phyloP scores from a whole-genome alignment of 176 grass and related monocot genomes.

The Cymbopogon citratus region DNA sequence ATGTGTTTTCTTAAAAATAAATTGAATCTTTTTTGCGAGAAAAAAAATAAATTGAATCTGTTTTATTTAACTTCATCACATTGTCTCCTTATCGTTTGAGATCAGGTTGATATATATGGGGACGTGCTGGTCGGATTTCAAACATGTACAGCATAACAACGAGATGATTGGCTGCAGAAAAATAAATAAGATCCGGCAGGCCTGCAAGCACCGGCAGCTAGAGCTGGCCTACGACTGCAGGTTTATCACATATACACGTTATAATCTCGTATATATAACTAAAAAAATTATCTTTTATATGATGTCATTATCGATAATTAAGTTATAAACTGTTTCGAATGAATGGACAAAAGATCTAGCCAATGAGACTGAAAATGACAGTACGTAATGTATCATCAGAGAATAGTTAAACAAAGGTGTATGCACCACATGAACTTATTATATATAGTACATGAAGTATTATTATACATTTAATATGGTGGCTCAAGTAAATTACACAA shows the following conservation, averaged over 20 bases:
- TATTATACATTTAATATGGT: neutral
- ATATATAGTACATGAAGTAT: neutral
- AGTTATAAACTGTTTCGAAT: neutral
- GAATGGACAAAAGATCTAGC: neutral
- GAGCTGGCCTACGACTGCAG: neutral
- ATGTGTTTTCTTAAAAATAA: neutral
- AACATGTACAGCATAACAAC: neutral
- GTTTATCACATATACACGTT: neutral
- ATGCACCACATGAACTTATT: neutral
- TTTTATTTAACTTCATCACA: slow-evolving; percentile 7
- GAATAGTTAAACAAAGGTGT: neutral
- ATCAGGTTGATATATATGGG: slow-evolving; percentile 10
- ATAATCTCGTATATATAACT: neutral
- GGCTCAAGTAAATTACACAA: neutral
- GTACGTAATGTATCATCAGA: neutral
- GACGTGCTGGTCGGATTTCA: slow-evolving; percentile 23
- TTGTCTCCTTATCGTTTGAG: neutral
- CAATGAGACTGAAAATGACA: neutral
- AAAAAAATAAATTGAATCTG: neutral
- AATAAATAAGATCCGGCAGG: slow-evolving; percentile 9
- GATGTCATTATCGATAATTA: slow-evolving; percentile 2
- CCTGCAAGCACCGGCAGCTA: neutral
- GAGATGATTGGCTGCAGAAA: slow-evolving; percentile 10
- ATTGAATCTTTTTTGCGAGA: neutral
- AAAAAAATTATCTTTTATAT: neutral